Base-by-base conservation (phyloP, 2,329 filamentous ascomycete species). In the Ascochyta lentis region DNA sequence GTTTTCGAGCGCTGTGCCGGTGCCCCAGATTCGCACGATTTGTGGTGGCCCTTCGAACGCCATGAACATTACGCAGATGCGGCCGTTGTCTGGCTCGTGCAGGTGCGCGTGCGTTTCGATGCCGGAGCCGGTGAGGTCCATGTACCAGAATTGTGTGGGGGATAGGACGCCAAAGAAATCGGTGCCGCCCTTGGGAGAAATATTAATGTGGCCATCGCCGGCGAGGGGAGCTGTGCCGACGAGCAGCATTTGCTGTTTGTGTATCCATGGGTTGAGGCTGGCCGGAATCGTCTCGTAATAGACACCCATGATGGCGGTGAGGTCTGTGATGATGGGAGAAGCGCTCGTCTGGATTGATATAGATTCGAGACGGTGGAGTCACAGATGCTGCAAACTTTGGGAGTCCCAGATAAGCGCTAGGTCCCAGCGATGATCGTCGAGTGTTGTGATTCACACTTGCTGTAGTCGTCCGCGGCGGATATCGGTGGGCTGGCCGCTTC, bases 31-130 rank as follows among this genome's bases (percentile, higher is more conserved):
- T 3, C 79, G 62, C 3, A 80, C 66, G 54, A 81, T 81, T 31
- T 70, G 67, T 0, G 78, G 78, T 4, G 76, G 64, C 4, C 78
- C 78, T 4, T 70, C 65, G 52, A 79, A 80, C 3, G 77, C 77
- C 54, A 76, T 75, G 62, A 80, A 77, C 51, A 63, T 63, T 31
- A 63, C 26, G 49, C 48, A 53, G 27, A 63, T 63, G 9, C 60
- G 57, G 3, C 76, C 78, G 60, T 80, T 80, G 2, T 64, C 68
- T 0, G 65, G 65, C 52, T 80, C 78, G 55, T 77, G 68, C 9
- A 80, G 61, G 49, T 80, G 78, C 0, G 72, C 68, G 27, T 77
- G 76, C 0, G 78, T 80, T 58, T 80, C 78, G n/a, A 76, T 68
- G 7, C 78, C 78, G 13, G 67, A 73, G 12, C 78, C 78, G 1